Conservation (phyloP, 1,284 basidiomycete genomes). For the Ceratobasidium sp. region DNA sequence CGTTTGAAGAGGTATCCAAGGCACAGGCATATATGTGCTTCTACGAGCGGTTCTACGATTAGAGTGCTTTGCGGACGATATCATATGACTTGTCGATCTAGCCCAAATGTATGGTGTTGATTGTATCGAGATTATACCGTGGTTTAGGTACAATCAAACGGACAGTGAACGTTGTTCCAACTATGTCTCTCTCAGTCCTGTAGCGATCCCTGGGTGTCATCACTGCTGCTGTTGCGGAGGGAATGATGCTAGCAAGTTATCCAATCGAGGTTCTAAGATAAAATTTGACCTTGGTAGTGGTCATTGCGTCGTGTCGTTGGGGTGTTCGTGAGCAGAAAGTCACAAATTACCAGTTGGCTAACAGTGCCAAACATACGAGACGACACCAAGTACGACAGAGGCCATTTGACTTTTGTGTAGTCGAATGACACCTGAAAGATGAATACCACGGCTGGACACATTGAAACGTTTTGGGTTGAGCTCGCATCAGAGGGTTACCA, state of each 20-base stretch:
- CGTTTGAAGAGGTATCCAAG: slow-evolving; percentile 88
- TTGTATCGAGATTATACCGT: neutral
- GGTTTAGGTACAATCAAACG: neutral
- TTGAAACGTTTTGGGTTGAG: too few relatives aligned
- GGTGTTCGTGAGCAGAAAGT: too few relatives aligned
- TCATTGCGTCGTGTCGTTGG: too few relatives aligned
- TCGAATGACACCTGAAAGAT: too few relatives aligned
- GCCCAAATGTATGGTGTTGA: neutral
- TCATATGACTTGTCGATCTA: slow-evolving; percentile 15
- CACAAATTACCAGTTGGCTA: too few relatives aligned
- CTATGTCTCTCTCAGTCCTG: neutral
- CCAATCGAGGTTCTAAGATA: too few relatives aligned
- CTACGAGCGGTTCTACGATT: slow-evolving; percentile 74
- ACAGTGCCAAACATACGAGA: too few relatives aligned
- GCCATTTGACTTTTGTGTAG: too few relatives aligned
- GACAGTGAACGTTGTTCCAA: neutral
- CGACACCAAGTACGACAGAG: too few relatives aligned
- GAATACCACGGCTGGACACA: too few relatives aligned
- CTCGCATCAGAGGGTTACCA: too few relatives aligned
- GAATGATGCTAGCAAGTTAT: neutral
- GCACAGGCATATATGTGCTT: slow-evolving; percentile 93
- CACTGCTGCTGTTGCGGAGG: neutral
- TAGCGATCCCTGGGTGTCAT: neutral
- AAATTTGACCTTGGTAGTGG: too few relatives aligned
- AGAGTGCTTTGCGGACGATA: slow-evolving; percentile 15